Evolutionary conservation across 1,139 yeast species (phyloP).

Genomic region (Groenewaldozyma auringiensis): DNA sequence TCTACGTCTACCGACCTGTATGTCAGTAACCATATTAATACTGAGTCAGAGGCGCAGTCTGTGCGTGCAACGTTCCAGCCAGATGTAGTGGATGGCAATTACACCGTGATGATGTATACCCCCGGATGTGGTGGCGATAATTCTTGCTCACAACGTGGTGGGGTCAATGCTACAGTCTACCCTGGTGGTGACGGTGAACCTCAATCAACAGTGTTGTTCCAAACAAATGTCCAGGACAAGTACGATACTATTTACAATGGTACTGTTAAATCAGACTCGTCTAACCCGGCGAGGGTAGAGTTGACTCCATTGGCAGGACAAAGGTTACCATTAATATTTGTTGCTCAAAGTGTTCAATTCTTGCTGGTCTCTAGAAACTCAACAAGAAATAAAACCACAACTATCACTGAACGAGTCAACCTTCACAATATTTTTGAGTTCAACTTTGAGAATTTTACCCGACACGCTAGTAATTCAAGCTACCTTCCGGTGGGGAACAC

Average conservation of each 20-base stretch:
- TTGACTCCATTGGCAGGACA: constrained; percentile 32
- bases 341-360: constrained; percentile 64
- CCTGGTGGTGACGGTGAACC: constrained; percentile 39
- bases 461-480: constrained; percentile 30
- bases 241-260: constrained; percentile 76
- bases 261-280: constrained; percentile 45
- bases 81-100: constrained; percentile 58
- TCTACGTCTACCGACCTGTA: constrained; percentile 27
- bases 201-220: constrained; percentile 47
- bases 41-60: constrained; percentile 27
- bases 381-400: constrained; percentile 9
- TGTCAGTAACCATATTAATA: constrained; percentile 32
- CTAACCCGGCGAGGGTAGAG: constrained; percentile 43
- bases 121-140: constrained; percentile 76
- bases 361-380: constrained; percentile 29
- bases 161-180: constrained; percentile 65
- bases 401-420: constrained; percentile 26
- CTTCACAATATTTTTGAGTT: constrained; percentile 80
- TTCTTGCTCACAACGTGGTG: constrained; percentile 65
- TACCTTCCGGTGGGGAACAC: constrained; percentile 55
- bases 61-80: constrained; percentile 58
- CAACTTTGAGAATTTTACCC: constrained; percentile 59
- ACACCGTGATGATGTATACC: constrained; percentile 64
- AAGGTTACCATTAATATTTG: constrained; percentile 43
- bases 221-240: constrained; percentile 71